Base-by-base conservation (phyloP, 169 alveolate species). In the Cryptosporidium meleagridis region DNA sequence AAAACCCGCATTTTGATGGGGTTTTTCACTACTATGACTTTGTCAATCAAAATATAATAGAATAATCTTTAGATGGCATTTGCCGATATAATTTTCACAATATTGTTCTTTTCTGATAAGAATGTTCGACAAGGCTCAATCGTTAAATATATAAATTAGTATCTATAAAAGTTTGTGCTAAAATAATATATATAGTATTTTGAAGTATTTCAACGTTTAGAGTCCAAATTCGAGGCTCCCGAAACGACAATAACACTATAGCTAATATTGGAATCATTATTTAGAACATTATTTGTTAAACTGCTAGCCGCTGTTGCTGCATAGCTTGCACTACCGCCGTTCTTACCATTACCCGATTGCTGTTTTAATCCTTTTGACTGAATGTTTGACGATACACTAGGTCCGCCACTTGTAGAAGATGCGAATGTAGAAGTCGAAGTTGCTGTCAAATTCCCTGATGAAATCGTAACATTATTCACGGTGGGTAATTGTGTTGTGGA, bases 291-390 rank as follows among this genome's bases (percentile, higher is more conserved):
- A 65, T 41, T 80, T 23, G 89, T 62, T 41, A 80, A 45, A 44
- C 89, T 80, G 14, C 89, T 80, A 1, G 89, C 89, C 1, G 89
- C 89, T 2, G 89, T 80, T 14, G 89, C 89, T 12, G 89, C 89
- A 80, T 80, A 80, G 45, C 89, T 80, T 26, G 75, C 69, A 73
- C 21, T 73, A 31, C 75, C 53, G 14, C 68, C 51, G 23, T n/a
- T 26, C n/a, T 80, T 80, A 48, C 39, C 62, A 26, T 35, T 23
- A 2, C 44, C 72, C 31, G 72, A 65, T 48, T 61, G 59, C 51
- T 80, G 89, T 16, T 80, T 80, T 12, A 53, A 26, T 16, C 51
- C 59, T 23, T 80, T 80, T 35, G 68, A 35, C 21, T 73, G 86
- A 41, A 52, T 12, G 23, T 21, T 33, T 4, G 86, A 52, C 21